Base-by-base conservation (phyloP, 176 grass and related monocot genomes). In the Pontederia paniculata region DNA sequence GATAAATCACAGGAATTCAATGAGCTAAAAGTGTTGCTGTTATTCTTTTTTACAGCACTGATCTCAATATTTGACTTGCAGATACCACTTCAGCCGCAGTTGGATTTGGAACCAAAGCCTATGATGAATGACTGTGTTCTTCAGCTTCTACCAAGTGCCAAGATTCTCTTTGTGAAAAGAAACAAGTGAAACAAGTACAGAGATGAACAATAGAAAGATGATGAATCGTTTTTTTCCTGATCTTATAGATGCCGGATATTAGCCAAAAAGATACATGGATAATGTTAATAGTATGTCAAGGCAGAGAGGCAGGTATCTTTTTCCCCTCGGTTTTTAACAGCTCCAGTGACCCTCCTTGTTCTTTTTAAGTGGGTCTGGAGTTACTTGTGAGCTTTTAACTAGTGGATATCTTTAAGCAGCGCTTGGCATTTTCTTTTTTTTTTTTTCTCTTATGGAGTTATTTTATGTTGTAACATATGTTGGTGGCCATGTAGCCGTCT, bases 321-420 rank as follows among this genome's bases (percentile, higher is more conserved):
- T 86, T 60, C 62, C 80, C 82, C 73, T 63, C 31, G 52, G 65
- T 88, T 97, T 88, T 98, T 91, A 51, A 88, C 80, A 67, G 75
- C 62, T 75, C 72, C 50, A 51, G 67, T 60, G 66, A 76, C 75
- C 81, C 44, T 67, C 17, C 54, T 59, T 57, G 48, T 49, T 71
- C n/a, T n/a, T n/a, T n/a, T n/a, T n/a, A 42, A 60, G 66, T 60
- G 73, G 8, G 42, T 81, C 83, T 83, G 66, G 62, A 79, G 75
- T 72, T 72, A 73, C 62, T 74, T 13, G 64, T 11, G 83, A 77
- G 77, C 75, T 80, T 86, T 91, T 81, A 68, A 76, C 75, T 78
- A 37, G 28, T 37, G 28, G 28, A 37, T 37, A 2, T 37, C n/a
- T 37, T 37, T 37, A 37, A 37, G 28, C 28, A 37, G 28, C 5